These are phyloP conservation scores for Russula dissimulans DNA, from an alignment of 768 basidiomycete genomes.

Conservation along the genomic window DNA sequence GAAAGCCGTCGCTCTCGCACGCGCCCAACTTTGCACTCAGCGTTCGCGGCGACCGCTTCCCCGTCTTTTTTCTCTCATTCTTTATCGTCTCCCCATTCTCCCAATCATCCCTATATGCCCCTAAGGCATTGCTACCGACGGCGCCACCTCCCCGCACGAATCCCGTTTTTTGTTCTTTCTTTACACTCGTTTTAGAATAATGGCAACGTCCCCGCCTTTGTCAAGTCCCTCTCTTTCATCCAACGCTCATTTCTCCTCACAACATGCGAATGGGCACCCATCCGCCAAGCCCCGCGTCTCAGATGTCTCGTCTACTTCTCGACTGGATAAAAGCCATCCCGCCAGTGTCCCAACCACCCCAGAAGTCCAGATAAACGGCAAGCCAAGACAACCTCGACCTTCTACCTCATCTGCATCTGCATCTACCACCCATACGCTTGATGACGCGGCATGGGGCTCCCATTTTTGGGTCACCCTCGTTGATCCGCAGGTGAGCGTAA, in stretches of 20 bases:
- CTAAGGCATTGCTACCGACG: background rate
- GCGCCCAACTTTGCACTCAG: background rate
- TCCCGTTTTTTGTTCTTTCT: background rate
- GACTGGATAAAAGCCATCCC: background rate
- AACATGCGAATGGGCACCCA: conserved; percentile 1
- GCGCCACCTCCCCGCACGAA: background rate
- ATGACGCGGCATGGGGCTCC: conserved; percentile 56
- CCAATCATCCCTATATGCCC: background rate
- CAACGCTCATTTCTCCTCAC: conserved; percentile 17
- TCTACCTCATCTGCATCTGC: conserved; percentile 8
- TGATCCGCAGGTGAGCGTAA: conserved; percentile 69
- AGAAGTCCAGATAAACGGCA: conserved; percentile 25
- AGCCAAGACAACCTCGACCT: conserved; percentile 14
- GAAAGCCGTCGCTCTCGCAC: background rate
- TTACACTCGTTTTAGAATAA: conserved; percentile 7
- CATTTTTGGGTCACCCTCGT: conserved; percentile 93
- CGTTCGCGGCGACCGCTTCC: background rate
- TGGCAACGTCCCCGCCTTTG: conserved; percentile 11
- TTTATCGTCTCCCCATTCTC: background rate
- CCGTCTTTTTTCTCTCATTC: background rate
- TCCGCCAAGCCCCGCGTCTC: background rate
- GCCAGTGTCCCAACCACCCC: conserved; percentile 15
- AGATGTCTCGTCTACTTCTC: background rate
- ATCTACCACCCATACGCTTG: background rate
- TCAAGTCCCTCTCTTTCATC: conserved; percentile 18